phyloP scores from a whole-genome alignment of 164 flowering plant genomes.

The Platanus orientalis region DNA sequence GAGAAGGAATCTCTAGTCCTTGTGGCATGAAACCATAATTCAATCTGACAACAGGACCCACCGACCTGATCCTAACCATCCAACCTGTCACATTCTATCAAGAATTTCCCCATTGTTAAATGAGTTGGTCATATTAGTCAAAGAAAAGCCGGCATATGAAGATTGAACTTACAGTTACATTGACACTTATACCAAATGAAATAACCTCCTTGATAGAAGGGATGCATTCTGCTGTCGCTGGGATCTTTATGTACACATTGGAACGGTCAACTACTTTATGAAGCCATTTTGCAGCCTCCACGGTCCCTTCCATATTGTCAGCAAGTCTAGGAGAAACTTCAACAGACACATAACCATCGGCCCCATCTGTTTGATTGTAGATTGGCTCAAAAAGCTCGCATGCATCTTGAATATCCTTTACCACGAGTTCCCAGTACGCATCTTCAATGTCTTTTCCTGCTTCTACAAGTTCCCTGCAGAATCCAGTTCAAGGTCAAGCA shows the following conservation, averaged over 20 bases:
- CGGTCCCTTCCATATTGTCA: conserved; percentile 80
- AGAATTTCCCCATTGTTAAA: too few species aligned
- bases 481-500: conserved; percentile 9
- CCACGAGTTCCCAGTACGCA: conserved; percentile 97
- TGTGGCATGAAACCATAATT: background rate
- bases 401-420: conserved; percentile 98
- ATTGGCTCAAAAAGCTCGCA: conserved; percentile 92
- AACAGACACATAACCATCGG: conserved; percentile 97
- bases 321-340: conserved; percentile 97
- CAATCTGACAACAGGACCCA: too few species aligned
- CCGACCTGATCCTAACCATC: too few species aligned
- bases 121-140: background rate
- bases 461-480: conserved; percentile 75
- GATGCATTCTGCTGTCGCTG: conserved; percentile 86
- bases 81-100: too few species aligned
- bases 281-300: conserved; percentile 96
- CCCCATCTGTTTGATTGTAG: conserved; percentile 86
- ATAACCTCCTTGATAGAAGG: conserved; percentile 90
- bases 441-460: conserved; percentile 77
- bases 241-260: conserved; percentile 95
- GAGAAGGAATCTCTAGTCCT: background rate
- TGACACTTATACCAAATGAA: conserved; percentile 85
- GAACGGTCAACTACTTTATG: conserved; percentile 71
- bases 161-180: conserved; percentile 82
- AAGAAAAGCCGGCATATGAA: background rate